Percentiles rank a stretch among this genome's conserved stretches.
These are phyloP conservation scores for Pythium periplocum DNA, from an alignment of 352 stramenopile species.

Conservation along the genomic window DNA sequence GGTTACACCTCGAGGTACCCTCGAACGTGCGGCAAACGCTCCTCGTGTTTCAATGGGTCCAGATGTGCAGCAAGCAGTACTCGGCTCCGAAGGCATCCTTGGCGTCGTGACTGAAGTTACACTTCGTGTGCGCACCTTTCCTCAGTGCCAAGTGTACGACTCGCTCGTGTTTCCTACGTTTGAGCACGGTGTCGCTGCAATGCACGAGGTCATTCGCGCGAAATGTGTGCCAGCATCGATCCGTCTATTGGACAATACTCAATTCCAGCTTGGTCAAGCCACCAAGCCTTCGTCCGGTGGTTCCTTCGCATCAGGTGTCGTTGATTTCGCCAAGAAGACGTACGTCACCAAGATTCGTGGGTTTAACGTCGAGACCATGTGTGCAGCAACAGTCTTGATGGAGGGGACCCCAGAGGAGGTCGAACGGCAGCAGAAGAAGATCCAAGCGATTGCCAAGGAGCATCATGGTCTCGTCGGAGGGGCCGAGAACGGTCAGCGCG, in stretches of 20 bases:
- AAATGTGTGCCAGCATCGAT: slow-evolving; percentile 83
- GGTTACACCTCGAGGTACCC: slow-evolving; percentile 58
- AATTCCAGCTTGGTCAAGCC: slow-evolving; percentile 92
- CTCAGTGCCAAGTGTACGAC: slow-evolving; percentile 80
- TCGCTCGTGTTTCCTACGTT: slow-evolving; percentile 89
- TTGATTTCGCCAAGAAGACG: slow-evolving; percentile 81
- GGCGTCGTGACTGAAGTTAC: slow-evolving; percentile 93
- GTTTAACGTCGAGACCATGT: slow-evolving; percentile 74
- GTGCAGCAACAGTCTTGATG: slow-evolving; percentile 83
- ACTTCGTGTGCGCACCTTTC: slow-evolving; percentile 85
- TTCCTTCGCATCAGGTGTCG: slow-evolving; percentile 40
- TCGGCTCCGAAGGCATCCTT: slow-evolving; percentile 93
- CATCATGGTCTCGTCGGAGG: slow-evolving; percentile 84
- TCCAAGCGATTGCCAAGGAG: slow-evolving; percentile 61
- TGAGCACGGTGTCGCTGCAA: slow-evolving; percentile 64
- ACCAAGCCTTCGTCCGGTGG: slow-evolving; percentile 64
- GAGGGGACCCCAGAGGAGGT: slow-evolving; percentile 65
- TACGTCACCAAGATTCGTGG: slow-evolving; percentile 76
- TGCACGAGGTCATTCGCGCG: slow-evolving; percentile 73
- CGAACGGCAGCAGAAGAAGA: slow-evolving; percentile 37
- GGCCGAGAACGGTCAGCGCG: slow-evolving; percentile 80
- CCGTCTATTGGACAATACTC: slow-evolving; percentile 91
- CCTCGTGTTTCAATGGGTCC: slow-evolving; percentile 85
- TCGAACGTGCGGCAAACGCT: slow-evolving; percentile 43
- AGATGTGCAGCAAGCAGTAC: slow-evolving; percentile 81